A percentile compares a stretch with the other conserved stretches of the same genome.
These are phyloP conservation scores for Colletotrichum sp. DNA, from an alignment of 2,329 filamentous ascomycete genomes.

Conservation along the genomic window DNA sequence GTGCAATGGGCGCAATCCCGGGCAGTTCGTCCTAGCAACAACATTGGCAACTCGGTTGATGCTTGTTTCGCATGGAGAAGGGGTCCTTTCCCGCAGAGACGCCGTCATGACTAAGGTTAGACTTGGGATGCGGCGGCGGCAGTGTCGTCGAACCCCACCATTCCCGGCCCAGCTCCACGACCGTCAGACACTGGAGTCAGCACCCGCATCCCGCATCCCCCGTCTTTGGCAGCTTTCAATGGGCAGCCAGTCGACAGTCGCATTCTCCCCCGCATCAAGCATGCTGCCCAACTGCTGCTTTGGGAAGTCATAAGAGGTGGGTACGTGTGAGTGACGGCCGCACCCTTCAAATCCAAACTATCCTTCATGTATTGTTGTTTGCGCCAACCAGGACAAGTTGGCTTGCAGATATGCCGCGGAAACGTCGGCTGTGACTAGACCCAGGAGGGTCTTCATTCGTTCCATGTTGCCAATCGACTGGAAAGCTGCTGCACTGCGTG, in stretches of 20 bases:
- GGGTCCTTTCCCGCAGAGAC: not conserved
- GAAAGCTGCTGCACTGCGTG: not conserved
- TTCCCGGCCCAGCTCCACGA: not conserved
- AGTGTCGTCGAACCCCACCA: not conserved
- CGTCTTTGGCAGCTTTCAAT: not conserved
- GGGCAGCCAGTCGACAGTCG: not conserved
- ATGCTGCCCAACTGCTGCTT: not conserved
- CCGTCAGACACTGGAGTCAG: not conserved
- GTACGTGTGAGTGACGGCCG: not conserved
- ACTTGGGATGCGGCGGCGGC: not conserved
- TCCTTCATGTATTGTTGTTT: not conserved
- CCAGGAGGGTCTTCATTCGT: not conserved
- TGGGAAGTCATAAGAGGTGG: not conserved
- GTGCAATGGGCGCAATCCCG: not conserved
- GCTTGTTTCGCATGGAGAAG: not conserved
- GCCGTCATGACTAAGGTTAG: not conserved
- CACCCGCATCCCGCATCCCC: not conserved
- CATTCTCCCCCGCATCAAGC: constrained; percentile 3
- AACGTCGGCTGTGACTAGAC: not conserved
- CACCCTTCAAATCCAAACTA: not conserved
- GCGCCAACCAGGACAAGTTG: not conserved
- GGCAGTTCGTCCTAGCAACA: not conserved
- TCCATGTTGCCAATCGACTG: not conserved
- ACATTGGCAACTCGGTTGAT: not conserved
- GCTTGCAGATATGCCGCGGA: not conserved